Conservation (phyloP, 2,329 filamentous ascomycete species). For the Beauveria bassiana region DNA sequence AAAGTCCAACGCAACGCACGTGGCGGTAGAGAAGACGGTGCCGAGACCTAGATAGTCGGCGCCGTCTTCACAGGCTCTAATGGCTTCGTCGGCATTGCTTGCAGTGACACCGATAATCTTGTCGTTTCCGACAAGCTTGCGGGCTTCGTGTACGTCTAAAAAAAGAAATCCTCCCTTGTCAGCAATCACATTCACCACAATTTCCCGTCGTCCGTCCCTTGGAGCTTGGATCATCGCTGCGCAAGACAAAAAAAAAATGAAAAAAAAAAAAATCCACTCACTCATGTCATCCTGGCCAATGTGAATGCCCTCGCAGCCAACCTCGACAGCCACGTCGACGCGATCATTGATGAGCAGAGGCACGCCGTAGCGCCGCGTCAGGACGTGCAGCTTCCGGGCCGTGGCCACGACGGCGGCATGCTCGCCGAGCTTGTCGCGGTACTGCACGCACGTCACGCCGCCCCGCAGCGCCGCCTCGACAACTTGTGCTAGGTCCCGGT, state of each 20-base stretch:
- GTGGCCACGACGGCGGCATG: slow-evolving; percentile 64
- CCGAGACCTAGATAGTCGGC: slow-evolving; percentile 89
- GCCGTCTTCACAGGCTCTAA: slow-evolving; percentile 62
- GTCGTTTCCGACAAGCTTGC: slow-evolving; percentile 61
- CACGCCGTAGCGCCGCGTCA: slow-evolving; percentile 60
- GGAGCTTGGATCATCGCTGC: too few species aligned
- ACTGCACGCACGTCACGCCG: slow-evolving; percentile 81
- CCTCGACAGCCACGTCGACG: slow-evolving; percentile 77
- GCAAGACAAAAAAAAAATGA: neutral
- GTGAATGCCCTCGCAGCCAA: slow-evolving; percentile 86
- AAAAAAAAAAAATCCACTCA: slow-evolving; percentile 20
- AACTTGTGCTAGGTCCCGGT: slow-evolving; percentile 60
- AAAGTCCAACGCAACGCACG: slow-evolving; percentile 42
- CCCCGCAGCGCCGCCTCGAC: slow-evolving; percentile 70
- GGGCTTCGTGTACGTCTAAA: slow-evolving; percentile 41
- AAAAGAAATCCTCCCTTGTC: neutral
- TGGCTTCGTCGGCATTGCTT: slow-evolving; percentile 65
- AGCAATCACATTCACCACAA: neutral
- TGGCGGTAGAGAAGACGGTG: slow-evolving; percentile 78
- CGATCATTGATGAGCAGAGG: slow-evolving; percentile 91
- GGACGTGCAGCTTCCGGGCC: slow-evolving; percentile 60
- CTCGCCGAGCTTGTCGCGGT: slow-evolving; percentile 78
- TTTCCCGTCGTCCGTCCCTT: too few species aligned
- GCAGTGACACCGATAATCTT: slow-evolving; percentile 87
- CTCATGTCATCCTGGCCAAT: slow-evolving; percentile 91